A percentile compares a stretch with the other conserved stretches of the same genome.
Evolutionary conservation across 1,284 basidiomycete genomes (phyloP).

Genomic region (Ceratorhiza oryzae-sativae): DNA sequence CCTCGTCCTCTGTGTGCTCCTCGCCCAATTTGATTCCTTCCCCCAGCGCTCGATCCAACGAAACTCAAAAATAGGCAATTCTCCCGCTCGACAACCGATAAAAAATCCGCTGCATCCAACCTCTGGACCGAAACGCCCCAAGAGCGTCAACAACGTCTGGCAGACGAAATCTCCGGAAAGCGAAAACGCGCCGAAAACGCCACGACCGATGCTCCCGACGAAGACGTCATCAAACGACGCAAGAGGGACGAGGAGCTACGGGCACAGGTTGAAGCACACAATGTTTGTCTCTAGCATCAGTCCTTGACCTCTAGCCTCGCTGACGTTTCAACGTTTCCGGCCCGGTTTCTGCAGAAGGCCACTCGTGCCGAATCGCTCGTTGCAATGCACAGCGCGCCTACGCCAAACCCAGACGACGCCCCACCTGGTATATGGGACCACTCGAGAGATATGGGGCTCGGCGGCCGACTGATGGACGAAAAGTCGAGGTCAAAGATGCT

Average conservation of each 20-base stretch:
- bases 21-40: not conserved
- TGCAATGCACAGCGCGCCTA: slow-evolving; percentile 62
- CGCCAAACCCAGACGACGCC: slow-evolving; percentile 59
- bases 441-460: slow-evolving; percentile 82
- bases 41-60: slow-evolving; percentile 69
- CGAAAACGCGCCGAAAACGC: slow-evolving; percentile 72
- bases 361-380: slow-evolving; percentile 73
- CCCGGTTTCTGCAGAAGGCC: slow-evolving; percentile 58
- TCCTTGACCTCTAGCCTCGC: not conserved
- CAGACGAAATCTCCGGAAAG: slow-evolving; percentile 86
- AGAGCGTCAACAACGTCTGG: slow-evolving; percentile 81
- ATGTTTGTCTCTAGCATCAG: slow-evolving; percentile 58
- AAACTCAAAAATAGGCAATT: slow-evolving; percentile 78
- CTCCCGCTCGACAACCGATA: slow-evolving; percentile 63
- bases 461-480: slow-evolving; percentile 86
- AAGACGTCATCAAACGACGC: slow-evolving; percentile 60
- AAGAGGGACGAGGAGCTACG: slow-evolving; percentile 72
- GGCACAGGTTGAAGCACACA: slow-evolving; percentile 77
- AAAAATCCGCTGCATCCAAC: slow-evolving; percentile 53
- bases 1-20: not conserved
- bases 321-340: no score
- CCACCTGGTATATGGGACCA: slow-evolving; percentile 85
- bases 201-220: slow-evolving; percentile 53
- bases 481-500: slow-evolving; percentile 77
- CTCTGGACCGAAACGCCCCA: slow-evolving; percentile 95